Evolutionary conservation across 306 rosid genomes (phyloP).

Genomic region (Arachis stenosperma): DNA sequence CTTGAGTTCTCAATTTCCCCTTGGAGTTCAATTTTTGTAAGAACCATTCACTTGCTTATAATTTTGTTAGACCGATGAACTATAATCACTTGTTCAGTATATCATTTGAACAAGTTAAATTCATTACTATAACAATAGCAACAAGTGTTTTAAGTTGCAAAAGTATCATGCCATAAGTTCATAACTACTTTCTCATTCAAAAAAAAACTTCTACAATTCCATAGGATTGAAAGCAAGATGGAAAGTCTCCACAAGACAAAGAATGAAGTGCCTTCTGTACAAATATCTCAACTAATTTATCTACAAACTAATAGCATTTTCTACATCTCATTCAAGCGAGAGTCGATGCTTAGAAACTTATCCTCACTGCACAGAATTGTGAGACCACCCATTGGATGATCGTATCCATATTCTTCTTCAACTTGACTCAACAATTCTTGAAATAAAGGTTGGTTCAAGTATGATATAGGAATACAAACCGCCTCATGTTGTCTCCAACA

Average conservation of each 20-base stretch:
- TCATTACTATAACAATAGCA: neutral
- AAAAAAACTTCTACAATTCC: neutral
- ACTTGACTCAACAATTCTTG: slow-evolving; percentile 16
- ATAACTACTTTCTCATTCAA: slow-evolving; percentile 4
- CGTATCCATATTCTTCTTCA: slow-evolving; percentile 31
- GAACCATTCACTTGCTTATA: no score
- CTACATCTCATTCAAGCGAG: slow-evolving; percentile 24
- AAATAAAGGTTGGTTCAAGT: slow-evolving; percentile 21
- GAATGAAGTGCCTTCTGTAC: neutral
- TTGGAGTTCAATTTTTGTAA: no score
- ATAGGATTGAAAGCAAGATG: neutral
- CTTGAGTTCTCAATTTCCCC: neutral
- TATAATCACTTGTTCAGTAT: no score
- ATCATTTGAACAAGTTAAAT: neutral
- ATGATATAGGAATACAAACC: slow-evolving; percentile 41
- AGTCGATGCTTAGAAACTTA: slow-evolving; percentile 21
- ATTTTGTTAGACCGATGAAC: no score
- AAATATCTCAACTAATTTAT: slow-evolving; percentile 11
- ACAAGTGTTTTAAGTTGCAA: neutral
- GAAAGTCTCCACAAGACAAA: neutral
- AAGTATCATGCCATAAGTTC: neutral
- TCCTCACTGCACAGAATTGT: slow-evolving; percentile 36
- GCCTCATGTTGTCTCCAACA: slow-evolving; percentile 44
- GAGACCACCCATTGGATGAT: slow-evolving; percentile 40
- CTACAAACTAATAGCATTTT: neutral